Base-by-base conservation (phyloP, 768 basidiomycete species). In the Termitomyces sp. region DNA sequence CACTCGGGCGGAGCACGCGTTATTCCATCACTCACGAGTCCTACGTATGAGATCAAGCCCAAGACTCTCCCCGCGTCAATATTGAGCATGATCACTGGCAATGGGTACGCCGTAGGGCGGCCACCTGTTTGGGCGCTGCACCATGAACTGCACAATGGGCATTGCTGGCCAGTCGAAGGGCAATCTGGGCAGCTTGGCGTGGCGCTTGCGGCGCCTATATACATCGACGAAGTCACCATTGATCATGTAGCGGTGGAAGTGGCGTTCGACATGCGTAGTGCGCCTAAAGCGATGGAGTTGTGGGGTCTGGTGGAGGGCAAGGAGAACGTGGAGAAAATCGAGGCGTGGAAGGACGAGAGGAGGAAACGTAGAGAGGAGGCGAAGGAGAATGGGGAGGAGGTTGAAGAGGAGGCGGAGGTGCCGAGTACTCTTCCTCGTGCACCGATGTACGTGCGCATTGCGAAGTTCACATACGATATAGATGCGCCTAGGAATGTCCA, bases 131-230 rank as follows among this genome's bases (percentile, higher is more conserved):
- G 83, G 0, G 92, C 91, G 3, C 76, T 99, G n/a, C 89, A 96
- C 63, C 87, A 91, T 55, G 92, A 97, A 57, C 74, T 77, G 25
- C 81, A 88, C 52, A 84, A 84, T 32, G 96, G 97, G 3, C 80
- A 87, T 53, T 99, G 96, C 70, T 99, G 96, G 94, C 91, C 96
- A 1, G 93, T 98, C 73, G 73, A 73, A 5, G 95, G 95, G 0
- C 63, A 76, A 16, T 68, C 80, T 45, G 96, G 95, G 3, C 90
- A 91, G 63, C 72, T 98, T 10, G 96, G 92, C 5, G 85, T 99
- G 29, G 75, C 77, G 33, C 83, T 99, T 27, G 84, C 85, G 2
- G 78, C 80, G 5, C 93, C 92, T 10, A 80, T 91, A 20, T 75
- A 77, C 49, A 80, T 98, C 43, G 83, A 86, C 1, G 81, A 83